A percentile compares a stretch with the other conserved stretches of the same genome.
Evolutionary conservation across 1,139 yeast species (phyloP).

Genomic region (Yamadazyma pseudoaaseri): DNA sequence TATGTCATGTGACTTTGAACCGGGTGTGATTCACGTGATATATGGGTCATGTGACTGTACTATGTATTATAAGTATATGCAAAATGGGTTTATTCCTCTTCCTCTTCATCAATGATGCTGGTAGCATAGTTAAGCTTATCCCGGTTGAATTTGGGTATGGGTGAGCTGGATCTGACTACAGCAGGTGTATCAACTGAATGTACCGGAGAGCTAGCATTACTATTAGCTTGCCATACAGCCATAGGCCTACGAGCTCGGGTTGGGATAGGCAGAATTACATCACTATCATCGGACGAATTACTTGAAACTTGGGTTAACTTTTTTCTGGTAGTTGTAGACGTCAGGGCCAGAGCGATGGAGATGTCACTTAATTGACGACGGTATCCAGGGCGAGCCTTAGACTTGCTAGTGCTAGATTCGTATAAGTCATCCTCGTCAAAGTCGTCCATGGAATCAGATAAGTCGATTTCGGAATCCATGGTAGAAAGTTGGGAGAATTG

Average conservation of each 20-base stretch:
- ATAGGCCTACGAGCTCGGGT: slow-evolving; percentile 1
- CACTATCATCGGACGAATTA: slow-evolving; percentile 39
- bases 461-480: slow-evolving; percentile 46
- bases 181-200: background rate
- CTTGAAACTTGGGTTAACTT: slow-evolving; percentile 33
- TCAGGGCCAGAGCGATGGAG: slow-evolving; percentile 34
- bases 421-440: slow-evolving; percentile 32
- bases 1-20: too few species aligned
- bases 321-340: slow-evolving; percentile 17
- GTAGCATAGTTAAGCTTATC: slow-evolving; percentile 5
- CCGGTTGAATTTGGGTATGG: slow-evolving; percentile 20
- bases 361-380: slow-evolving; percentile 35
- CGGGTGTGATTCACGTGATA: too few species aligned
- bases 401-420: slow-evolving; percentile 13
- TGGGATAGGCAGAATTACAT: slow-evolving; percentile 17
- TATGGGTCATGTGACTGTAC: too few species aligned
- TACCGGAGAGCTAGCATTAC: background rate
- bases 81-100: slow-evolving; percentile 20
- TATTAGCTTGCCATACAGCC: background rate
- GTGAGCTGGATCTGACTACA: slow-evolving; percentile 30
- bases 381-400: slow-evolving; percentile 30
- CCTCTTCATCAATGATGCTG: slow-evolving; percentile 21
- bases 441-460: slow-evolving; percentile 47
- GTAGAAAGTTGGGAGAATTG: slow-evolving; percentile 44
- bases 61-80: too few species aligned